Conservation (phyloP, 192 early-diverging fungal genomes). For the Coemansia javaensis region DNA sequence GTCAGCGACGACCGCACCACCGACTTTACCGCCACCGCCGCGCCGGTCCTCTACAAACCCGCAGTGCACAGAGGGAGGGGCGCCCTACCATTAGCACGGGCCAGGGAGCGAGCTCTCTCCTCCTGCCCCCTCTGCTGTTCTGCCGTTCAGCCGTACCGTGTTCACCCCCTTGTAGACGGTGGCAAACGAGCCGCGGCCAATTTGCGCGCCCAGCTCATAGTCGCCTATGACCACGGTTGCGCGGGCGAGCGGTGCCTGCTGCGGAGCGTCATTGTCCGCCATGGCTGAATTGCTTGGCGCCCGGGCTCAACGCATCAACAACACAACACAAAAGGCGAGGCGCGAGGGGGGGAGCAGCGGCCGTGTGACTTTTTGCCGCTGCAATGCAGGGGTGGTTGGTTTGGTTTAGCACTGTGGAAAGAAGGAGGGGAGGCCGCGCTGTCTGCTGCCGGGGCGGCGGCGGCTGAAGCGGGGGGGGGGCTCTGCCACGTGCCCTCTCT, state of each 20-base stretch:
- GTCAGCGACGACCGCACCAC: constrained; percentile 86
- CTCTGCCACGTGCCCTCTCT: too few relatives aligned
- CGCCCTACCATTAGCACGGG: too few relatives aligned
- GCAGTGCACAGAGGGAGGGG: too few relatives aligned
- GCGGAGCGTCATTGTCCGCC: constrained; percentile 32
- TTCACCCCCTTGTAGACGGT: constrained; percentile 80
- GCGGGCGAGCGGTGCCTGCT: constrained; percentile 24
- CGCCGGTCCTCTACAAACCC: constrained; percentile 49
- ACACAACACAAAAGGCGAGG: not conserved
- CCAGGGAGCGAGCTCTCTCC: too few relatives aligned
- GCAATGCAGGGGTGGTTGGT: too few relatives aligned
- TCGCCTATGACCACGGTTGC: constrained; percentile 64
- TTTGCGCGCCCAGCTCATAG: constrained; percentile 73
- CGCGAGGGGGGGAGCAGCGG: too few relatives aligned
- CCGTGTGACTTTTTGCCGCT: too few relatives aligned
- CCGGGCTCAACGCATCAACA: not conserved
- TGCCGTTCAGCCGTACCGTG: constrained; percentile 47
- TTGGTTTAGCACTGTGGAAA: too few relatives aligned
- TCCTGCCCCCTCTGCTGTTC: too few relatives aligned
- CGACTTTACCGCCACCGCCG: constrained; percentile 85
- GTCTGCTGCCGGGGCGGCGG: too few relatives aligned
- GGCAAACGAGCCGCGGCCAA: constrained; percentile 95
- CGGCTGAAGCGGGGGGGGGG: too few relatives aligned
- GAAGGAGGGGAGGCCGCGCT: too few relatives aligned
- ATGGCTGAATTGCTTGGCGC: constrained; percentile 9